Evolutionary conservation across 352 stramenopile species (phyloP).

Genomic region (Globisporangium spiculum): DNA sequence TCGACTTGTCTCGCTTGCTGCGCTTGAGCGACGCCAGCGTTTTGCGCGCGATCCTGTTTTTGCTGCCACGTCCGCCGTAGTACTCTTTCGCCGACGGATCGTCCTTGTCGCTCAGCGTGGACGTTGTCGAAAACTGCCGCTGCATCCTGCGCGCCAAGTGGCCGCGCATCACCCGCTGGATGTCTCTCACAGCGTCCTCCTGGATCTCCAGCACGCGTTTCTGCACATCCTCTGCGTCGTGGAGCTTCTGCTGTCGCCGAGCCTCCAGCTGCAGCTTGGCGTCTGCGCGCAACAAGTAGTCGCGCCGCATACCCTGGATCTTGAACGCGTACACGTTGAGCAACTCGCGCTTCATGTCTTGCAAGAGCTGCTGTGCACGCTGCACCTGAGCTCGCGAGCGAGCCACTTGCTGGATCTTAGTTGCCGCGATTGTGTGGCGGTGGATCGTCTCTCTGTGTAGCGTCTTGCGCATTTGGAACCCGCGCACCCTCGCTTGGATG

Average conservation of each 20-base stretch:
- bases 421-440: conserved; percentile 34
- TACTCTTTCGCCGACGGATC: conserved; percentile 23
- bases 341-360: conserved; percentile 26
- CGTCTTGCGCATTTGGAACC: conserved; percentile 25
- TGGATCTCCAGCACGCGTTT: conserved; percentile 15
- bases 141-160: conserved; percentile 33
- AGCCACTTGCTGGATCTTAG: conserved; percentile 46
- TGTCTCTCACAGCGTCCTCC: conserved; percentile 31
- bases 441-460: conserved; percentile 21
- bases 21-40: conserved; percentile 26
- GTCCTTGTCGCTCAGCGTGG: conserved; percentile 28
- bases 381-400: conserved; percentile 36
- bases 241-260: conserved; percentile 23
- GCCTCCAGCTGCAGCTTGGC: conserved; percentile 32
- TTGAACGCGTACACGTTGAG: conserved; percentile 37
- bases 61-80: conserved; percentile 16
- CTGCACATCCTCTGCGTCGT: conserved; percentile 23
- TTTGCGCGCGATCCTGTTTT: conserved; percentile 16
- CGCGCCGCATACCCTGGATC: conserved; percentile 34
- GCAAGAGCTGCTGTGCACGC: conserved; percentile 38
- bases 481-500: conserved; percentile 35
- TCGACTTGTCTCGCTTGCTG: conserved; percentile 40
- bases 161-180: conserved; percentile 43
- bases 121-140: conserved; percentile 33
- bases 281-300: conserved; percentile 28